These are phyloP conservation scores for Ophiosphaerella narmari DNA, from an alignment of 2,329 filamentous ascomycete genomes.

Conservation along the genomic window DNA sequence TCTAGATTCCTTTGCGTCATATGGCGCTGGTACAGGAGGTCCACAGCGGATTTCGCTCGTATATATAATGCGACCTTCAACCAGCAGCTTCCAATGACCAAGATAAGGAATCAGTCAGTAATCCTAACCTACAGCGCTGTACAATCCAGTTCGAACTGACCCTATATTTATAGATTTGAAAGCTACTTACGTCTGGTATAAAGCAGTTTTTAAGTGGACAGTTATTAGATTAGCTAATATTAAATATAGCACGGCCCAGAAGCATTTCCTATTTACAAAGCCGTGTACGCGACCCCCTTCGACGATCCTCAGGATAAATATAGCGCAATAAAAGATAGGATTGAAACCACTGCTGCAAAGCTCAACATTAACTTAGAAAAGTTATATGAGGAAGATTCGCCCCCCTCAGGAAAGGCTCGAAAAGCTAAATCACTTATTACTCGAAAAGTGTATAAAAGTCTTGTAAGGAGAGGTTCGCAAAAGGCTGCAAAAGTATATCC, in stretches of 20 bases:
- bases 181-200: conserved; percentile 6
- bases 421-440: conserved; percentile 5
- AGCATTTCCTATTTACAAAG: conserved; percentile 5
- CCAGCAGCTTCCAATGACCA: neutral
- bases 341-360: conserved; percentile 2
- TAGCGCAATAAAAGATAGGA: neutral
- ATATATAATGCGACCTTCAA: conserved; percentile 15
- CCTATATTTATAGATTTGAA: conserved; percentile 4
- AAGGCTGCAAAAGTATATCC: neutral
- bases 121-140: neutral
- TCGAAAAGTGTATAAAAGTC: neutral
- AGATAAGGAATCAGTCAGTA: conserved; percentile 2
- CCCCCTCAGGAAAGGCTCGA: conserved; percentile 3
- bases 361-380: neutral
- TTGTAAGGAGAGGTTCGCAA: neutral
- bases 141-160: neutral
- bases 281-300: conserved; percentile 9
- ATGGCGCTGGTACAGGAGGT: conserved; percentile 8
- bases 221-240: no score
- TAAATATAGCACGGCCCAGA: conserved; percentile 10
- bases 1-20: conserved; percentile 1
- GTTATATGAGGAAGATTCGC: neutral
- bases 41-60: neutral
- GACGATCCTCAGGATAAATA: conserved; percentile 11
- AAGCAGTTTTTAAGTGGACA: no score